phyloP scores from a whole-genome alignment of 129 eudicot genomes.

The Oenanthe sinensis region DNA sequence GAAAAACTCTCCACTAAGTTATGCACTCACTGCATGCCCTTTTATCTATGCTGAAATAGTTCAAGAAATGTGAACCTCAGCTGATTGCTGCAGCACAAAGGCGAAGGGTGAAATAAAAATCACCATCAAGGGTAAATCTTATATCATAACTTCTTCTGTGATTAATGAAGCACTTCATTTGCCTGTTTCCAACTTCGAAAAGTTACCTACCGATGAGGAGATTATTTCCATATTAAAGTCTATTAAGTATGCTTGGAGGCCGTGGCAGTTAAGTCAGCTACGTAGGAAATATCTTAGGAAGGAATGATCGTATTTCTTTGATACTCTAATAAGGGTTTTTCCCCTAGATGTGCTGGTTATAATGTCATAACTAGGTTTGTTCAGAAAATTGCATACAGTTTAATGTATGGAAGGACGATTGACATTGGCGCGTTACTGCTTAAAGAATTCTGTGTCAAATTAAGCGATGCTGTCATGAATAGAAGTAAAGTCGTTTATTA shows the following conservation, averaged over 20 bases:
- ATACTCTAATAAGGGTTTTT: not conserved
- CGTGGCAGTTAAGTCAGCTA: not conserved
- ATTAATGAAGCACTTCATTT: not conserved
- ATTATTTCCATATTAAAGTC: not conserved
- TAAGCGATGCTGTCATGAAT: not conserved
- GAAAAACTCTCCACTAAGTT: not conserved
- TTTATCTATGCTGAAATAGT: not conserved
- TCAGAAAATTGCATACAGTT: not conserved
- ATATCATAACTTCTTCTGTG: not conserved
- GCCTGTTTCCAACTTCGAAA: not conserved
- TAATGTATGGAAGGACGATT: not conserved
- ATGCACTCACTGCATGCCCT: not conserved
- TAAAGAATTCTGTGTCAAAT: not conserved
- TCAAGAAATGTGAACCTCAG: not conserved
- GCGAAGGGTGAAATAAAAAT: not conserved
- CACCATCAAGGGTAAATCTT: not conserved
- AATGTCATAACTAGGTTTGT: not conserved
- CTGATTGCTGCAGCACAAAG: not conserved
- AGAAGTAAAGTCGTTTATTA: not conserved
- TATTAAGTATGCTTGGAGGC: not conserved
- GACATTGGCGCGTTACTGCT: not conserved
- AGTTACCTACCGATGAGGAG: not conserved
- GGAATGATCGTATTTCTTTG: not conserved
- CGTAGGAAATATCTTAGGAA: not conserved
- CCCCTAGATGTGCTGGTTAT: not conserved